A percentile compares a stretch with the other conserved stretches of the same genome.
Evolutionary conservation across 106 monocot species (phyloP).

Genomic region (Alisma plantagoaquatica): DNA sequence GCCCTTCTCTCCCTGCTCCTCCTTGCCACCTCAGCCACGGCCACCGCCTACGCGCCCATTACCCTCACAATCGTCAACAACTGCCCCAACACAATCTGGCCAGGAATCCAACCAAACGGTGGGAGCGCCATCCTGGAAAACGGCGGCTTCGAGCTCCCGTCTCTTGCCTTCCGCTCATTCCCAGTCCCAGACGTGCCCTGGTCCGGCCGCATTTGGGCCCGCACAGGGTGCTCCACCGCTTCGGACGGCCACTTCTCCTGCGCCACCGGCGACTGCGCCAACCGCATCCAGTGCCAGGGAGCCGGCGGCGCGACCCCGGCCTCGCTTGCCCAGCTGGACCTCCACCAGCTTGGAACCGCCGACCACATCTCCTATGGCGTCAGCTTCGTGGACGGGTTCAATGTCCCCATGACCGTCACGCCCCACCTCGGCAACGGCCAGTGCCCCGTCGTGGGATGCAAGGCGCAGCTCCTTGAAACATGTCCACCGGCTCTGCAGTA

Average conservation of each 20-base stretch:
- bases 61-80: slow-evolving; percentile 68
- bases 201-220: slow-evolving; percentile 67
- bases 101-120: slow-evolving; percentile 60
- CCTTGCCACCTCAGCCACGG: neutral
- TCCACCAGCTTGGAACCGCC: slow-evolving; percentile 53
- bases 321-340: slow-evolving; percentile 50
- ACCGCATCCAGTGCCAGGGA: slow-evolving; percentile 40
- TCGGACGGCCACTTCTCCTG: slow-evolving; percentile 20
- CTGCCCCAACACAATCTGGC: slow-evolving; percentile 63
- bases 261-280: slow-evolving; percentile 57
- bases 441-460: slow-evolving; percentile 85
- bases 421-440: slow-evolving; percentile 69
- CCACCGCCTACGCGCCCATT: slow-evolving; percentile 18
- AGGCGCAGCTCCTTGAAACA: slow-evolving; percentile 39
- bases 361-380: slow-evolving; percentile 62
- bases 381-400: slow-evolving; percentile 87
- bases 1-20: neutral
- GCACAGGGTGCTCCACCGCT: slow-evolving; percentile 38
- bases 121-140: slow-evolving; percentile 40
- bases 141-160: slow-evolving; percentile 48
- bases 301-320: slow-evolving; percentile 34
- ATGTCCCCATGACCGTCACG: slow-evolving; percentile 59
- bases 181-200: slow-evolving; percentile 37
- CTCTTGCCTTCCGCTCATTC: slow-evolving; percentile 45
- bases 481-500: slow-evolving; percentile 60